Base-by-base conservation (phyloP, 148 eudicot species). In the Talinum fruticosum region DNA sequence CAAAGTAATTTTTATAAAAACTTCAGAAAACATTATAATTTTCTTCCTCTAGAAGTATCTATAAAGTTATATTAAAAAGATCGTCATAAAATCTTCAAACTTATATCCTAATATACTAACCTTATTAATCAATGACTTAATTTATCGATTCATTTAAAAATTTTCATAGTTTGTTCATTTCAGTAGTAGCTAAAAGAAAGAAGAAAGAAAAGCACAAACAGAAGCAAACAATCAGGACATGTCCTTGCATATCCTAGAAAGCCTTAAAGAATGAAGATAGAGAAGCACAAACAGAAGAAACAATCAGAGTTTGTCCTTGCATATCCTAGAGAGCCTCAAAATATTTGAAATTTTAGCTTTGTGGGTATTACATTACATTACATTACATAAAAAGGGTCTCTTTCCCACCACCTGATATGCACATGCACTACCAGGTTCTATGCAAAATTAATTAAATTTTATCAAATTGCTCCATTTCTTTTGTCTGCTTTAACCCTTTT, bases 401-500 rank as follows among this genome's bases (percentile, higher is more conserved):
- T 12, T 24, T n/a, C 65, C 36, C 64, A 1, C 21, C 67, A 69
- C 45, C 64, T 69, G 74, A 77, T 78, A 57, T 71, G 82, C 88
- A 86, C 89, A 84, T 89, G 87, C 78, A 64, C 66, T 81, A 75
- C 93, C 90, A 87, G 84, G 54, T 86, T 85, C 29, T 81, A 26
- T 80, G 90, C 89, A 79, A 79, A 79, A 57, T 75, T 71, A 71
- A 41, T n/a, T n/a, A n/a, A 71, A 71, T 76, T 59, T 62, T 28
- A 75, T 80, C 79, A 84, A 67, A 69, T 75, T 74, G 45, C 76
- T 77, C 35, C 37, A 32, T 77, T 69, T 53, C 21, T 76, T 79
- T 86, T 86, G 91, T 91, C 85, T 84, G 76, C 54, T 87, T 84
- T 86, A 77, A 73, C 75, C 47, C 30, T 80, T 87, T 88, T 87